Evolutionary conservation across 164 flowering plant species (phyloP), one percentile per base, ranked within the genome.

Genomic region (Paratinospora sagittata): DNA sequence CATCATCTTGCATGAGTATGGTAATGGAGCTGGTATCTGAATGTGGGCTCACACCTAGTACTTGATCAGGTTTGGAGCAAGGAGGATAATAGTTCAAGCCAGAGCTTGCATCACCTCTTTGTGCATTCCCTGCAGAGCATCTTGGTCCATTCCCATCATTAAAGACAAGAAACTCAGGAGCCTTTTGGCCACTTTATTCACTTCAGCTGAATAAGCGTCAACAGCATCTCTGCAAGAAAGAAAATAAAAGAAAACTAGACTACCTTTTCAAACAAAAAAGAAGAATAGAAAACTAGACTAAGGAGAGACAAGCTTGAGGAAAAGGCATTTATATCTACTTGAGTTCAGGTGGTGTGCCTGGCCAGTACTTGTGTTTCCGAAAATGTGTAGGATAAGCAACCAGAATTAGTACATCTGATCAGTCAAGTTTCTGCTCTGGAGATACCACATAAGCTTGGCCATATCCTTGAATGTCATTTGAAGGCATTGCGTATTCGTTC

Each of bases 61-160:
- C 83, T 27, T 62, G 67, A 72, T 79, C 78, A 24, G 75, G 78
- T 39, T 55, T 70, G 62, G 71, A 33, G 52, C 84, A 81, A n/a
- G 68, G n/a, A 8, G 82, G 78, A 33, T 81, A 81, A 71, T 78
- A 81, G 74, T 81, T 81, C 69, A 78, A 17, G 7, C 83, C 69
- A 81, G 72, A 16, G 37, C 72, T 74, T 76, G 79, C 66, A 65
- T 62, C 37, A 66, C 58, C 60, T 64, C 79, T 21, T 62, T 41
- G 30, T 78, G 83, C 63, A 75, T 27, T 33, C 24, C 34, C 23
- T 8, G 60, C 16, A 78, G 68, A 49, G 47, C 58, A 1, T 74
- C 78, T 62, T 70, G 66, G 16, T 66, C 77, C 81, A 68, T 71
- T 27, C 62, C 52, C 79, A 75, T 73, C 27, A 69, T 30, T 62